A percentile compares a stretch with the other conserved stretches of the same genome.
Conservation (phyloP, 1,284 basidiomycete genomes). For the Malassezia sympodialis region DNA sequence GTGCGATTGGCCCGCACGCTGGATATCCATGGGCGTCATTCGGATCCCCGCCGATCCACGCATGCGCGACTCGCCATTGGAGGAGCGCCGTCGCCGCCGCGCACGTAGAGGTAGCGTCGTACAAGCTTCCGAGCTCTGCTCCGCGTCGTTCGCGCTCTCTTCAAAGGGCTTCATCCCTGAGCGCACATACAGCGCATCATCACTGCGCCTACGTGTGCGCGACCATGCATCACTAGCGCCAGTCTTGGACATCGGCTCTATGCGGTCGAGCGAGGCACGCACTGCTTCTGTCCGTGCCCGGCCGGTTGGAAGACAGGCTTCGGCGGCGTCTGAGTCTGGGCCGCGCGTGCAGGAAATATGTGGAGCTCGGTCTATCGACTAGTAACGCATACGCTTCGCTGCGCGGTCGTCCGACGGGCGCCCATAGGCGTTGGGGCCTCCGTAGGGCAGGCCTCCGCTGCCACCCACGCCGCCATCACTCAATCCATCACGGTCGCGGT, state of each 20-base stretch:
- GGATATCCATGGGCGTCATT: background rate
- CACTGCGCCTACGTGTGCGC: background rate
- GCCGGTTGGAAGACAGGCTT: background rate
- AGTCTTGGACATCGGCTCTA: background rate
- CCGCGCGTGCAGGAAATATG: background rate
- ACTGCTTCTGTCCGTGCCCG: background rate
- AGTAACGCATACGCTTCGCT: conserved; percentile 13
- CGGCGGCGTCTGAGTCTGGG: background rate
- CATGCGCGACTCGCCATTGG: background rate
- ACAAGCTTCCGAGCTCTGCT: conserved; percentile 4
- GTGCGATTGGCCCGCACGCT: background rate
- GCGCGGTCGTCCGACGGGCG: conserved; percentile 11
- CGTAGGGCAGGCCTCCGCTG: background rate
- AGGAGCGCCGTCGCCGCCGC: background rate
- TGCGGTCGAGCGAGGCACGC: background rate
- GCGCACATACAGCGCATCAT: background rate
- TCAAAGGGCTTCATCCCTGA: background rate
- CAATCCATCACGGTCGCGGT: conserved; percentile 15
- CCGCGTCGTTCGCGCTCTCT: conserved; percentile 12
- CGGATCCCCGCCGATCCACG: background rate
- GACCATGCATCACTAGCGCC: background rate
- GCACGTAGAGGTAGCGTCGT: background rate
- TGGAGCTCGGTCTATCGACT: background rate
- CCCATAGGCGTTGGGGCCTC: background rate
- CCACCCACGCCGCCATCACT: background rate